A percentile compares a stretch with the other conserved stretches of the same genome.
Evolutionary conservation across 805 yeast species (phyloP).

Genomic region (Saccharomycopsis fodiens): DNA sequence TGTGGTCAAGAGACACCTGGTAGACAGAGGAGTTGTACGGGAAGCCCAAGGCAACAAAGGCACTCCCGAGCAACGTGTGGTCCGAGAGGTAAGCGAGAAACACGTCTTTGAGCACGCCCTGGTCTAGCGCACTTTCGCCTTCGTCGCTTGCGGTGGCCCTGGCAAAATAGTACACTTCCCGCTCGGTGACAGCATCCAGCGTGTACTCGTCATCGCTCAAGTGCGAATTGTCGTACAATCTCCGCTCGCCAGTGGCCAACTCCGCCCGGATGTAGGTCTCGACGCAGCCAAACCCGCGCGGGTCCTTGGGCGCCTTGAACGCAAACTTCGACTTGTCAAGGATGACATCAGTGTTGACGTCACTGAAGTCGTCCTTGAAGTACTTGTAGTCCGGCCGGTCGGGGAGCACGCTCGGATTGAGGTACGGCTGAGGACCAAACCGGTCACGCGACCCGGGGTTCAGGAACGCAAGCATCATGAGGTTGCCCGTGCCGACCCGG

Average conservation of each 20-base stretch:
- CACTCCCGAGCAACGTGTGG: not conserved
- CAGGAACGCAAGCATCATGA: slow-evolving; percentile 1
- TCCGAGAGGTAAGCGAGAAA: slow-evolving; percentile 7
- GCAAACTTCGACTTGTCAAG: not conserved
- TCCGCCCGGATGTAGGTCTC: not conserved
- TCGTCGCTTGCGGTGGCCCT: not conserved
- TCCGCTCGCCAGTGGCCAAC: not conserved
- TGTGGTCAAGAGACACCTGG: slow-evolving; percentile 11
- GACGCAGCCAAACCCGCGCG: not conserved
- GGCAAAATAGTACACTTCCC: not conserved
- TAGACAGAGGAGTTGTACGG: not conserved
- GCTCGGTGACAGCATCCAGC: not conserved
- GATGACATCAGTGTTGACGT: not conserved
- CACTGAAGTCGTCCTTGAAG: not conserved
- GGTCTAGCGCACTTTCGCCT: slow-evolving; percentile 3
- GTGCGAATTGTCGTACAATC: not conserved
- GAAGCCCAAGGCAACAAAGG: slow-evolving; percentile 2
- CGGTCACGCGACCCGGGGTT: not conserved
- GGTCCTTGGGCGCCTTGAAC: not conserved
- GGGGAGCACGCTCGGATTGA: not conserved
- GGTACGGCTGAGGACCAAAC: slow-evolving; percentile 10
- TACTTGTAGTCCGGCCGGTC: not conserved
- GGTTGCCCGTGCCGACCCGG: not conserved
- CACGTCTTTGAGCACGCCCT: not conserved
- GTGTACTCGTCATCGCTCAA: not conserved